phyloP scores from a whole-genome alignment of 2,329 filamentous ascomycete species.

The Colletotrichum viniferum region DNA sequence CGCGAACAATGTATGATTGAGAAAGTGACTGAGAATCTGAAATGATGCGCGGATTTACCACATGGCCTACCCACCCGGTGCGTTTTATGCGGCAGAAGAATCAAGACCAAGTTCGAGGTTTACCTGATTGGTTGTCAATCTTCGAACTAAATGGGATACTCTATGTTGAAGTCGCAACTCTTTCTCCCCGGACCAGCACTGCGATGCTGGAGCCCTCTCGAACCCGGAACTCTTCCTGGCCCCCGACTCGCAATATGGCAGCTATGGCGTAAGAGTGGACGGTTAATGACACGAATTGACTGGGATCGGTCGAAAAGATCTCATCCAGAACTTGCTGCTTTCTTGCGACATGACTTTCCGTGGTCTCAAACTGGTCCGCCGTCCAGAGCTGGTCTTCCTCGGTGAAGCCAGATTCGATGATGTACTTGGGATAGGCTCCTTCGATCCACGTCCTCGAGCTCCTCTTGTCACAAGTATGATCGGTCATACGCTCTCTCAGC shows the following conservation, averaged over 20 bases:
- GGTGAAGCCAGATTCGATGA: constrained; percentile 56
- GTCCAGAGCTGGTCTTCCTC: constrained; percentile 61
- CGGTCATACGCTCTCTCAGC: constrained; percentile 62
- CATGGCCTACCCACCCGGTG: too few relatives aligned
- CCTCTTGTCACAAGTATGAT: constrained; percentile 66
- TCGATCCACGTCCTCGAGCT: constrained; percentile 52
- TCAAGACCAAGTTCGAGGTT: background rate
- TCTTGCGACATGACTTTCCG: constrained; percentile 47
- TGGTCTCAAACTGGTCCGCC: constrained; percentile 51
- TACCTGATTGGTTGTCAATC: background rate
- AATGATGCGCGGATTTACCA: background rate
- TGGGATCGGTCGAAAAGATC: constrained; percentile 45
- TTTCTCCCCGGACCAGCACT: constrained; percentile 53
- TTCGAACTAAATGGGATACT: background rate
- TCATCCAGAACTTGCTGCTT: constrained; percentile 49
- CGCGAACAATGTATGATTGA: background rate
- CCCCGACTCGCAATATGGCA: constrained; percentile 45
- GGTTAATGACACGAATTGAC: constrained; percentile 52
- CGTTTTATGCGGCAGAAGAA: background rate
- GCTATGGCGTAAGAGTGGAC: constrained; percentile 53
- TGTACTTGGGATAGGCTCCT: constrained; percentile 52
- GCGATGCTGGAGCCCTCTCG: constrained; percentile 59
- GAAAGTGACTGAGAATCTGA: background rate
- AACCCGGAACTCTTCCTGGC: constrained; percentile 47
- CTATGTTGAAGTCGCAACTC: background rate